phyloP scores from a whole-genome alignment of 73 alveolate species.

The Loxodes magnus region DNA sequence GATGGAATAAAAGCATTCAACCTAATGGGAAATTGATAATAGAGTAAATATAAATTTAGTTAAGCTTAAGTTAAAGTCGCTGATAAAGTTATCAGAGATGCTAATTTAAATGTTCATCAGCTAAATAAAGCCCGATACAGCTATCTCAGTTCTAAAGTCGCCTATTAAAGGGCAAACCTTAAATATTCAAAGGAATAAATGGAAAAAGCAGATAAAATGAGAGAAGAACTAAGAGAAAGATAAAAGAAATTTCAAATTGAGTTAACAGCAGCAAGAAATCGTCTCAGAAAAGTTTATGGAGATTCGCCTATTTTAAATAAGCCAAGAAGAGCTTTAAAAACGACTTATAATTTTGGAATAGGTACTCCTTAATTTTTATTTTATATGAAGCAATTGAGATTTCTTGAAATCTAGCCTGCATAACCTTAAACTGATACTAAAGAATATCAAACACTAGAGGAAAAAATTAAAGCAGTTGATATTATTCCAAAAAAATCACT shows the following conservation, averaged over 20 bases:
- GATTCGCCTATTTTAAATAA: background rate
- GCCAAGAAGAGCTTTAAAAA: background rate
- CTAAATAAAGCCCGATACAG: background rate
- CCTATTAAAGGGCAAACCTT: background rate
- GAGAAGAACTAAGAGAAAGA: background rate
- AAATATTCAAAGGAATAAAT: background rate
- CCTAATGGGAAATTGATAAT: background rate
- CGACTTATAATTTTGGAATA: background rate
- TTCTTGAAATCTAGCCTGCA: no score
- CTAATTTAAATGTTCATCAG: background rate
- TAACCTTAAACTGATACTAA: no score
- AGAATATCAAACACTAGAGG: no score
- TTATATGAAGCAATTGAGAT: no score
- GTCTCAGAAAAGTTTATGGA: background rate
- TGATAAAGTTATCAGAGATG: background rate
- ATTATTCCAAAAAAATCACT: no score
- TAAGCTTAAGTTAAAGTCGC: background rate
- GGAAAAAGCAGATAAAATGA: background rate
- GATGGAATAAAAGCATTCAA: background rate
- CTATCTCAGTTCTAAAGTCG: background rate
- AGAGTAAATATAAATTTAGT: background rate
- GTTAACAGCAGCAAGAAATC: background rate
- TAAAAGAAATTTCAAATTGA: background rate
- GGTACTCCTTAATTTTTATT: no score
- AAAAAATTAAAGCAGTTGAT: no score